Evolutionary conservation across 345 rosid genomes (phyloP).

Genomic region (Dimocarpus longan): DNA sequence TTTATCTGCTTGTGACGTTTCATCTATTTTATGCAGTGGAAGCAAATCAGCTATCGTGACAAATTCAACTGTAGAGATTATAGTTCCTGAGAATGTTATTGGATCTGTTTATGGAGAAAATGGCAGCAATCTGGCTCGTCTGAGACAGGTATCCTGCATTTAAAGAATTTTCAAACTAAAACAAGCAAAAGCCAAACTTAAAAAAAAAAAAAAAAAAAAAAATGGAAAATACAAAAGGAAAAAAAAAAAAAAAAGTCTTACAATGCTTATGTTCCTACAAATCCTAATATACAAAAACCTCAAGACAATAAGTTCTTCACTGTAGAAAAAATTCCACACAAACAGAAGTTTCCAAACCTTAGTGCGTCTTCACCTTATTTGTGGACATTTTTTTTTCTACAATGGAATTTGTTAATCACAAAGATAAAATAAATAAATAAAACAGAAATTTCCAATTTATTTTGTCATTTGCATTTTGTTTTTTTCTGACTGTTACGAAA

Average conservation of each 20-base stretch:
- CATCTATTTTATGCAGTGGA: conserved; percentile 54
- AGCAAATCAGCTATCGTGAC: conserved; percentile 80
- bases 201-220: background rate
- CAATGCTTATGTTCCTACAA: background rate
- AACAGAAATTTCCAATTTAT: background rate
- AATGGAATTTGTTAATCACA: background rate
- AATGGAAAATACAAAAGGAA: background rate
- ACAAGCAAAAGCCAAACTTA: background rate
- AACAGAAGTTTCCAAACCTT: background rate
- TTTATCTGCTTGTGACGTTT: conserved; percentile 10
- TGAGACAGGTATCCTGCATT: conserved; percentile 60
- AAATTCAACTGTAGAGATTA: conserved; percentile 81
- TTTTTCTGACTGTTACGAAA: background rate
- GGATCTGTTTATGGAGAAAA: conserved; percentile 84
- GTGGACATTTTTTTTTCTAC: background rate
- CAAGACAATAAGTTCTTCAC: background rate
- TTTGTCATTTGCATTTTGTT: background rate
- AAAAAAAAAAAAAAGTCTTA: background rate
- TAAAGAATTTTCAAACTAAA: background rate
- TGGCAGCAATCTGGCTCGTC: conserved; percentile 72
- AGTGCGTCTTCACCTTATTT: background rate
- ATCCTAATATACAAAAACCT: background rate
- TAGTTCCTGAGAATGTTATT: conserved; percentile 71
- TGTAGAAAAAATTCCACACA: background rate
- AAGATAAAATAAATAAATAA: background rate